These are phyloP conservation scores for Podospora pseudocomata DNA, from an alignment of 495 filamentous ascomycete genomes.

Conservation along the genomic window DNA sequence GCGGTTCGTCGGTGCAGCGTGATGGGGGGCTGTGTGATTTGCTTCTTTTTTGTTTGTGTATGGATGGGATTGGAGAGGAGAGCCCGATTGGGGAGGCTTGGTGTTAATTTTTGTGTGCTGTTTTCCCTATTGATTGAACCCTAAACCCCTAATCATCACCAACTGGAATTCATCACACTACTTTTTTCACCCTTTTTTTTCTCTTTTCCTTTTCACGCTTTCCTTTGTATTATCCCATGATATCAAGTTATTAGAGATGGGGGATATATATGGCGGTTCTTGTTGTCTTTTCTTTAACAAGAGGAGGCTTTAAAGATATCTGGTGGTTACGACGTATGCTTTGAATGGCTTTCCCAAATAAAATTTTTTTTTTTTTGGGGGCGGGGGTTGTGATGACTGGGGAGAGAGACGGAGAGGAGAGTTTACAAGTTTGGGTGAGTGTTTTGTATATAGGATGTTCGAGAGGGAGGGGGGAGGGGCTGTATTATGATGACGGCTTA, in stretches of 20 bases:
- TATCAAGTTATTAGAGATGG: constrained; percentile 3
- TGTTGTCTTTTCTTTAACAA: not conserved
- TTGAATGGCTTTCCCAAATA: not conserved
- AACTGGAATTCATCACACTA: not conserved
- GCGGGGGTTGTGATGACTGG: not conserved
- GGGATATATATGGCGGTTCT: not conserved
- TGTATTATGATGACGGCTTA: not conserved
- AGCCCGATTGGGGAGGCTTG: not conserved
- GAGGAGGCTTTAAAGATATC: not conserved
- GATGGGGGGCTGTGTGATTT: not conserved
- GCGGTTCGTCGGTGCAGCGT: not conserved
- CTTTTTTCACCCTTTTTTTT: not conserved
- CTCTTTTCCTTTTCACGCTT: not conserved
- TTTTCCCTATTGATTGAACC: not conserved
- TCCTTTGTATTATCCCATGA: not conserved
- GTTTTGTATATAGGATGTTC: not conserved
- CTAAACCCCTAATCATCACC: not conserved
- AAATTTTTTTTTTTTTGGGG: not conserved
- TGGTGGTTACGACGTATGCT: not conserved
- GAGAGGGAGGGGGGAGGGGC: too few species aligned
- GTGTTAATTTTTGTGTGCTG: constrained; percentile 3
- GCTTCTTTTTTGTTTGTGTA: not conserved
- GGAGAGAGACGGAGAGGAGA: not conserved
- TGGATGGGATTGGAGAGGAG: not conserved
- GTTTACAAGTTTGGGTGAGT: not conserved